Base-by-base conservation (phyloP, 768 basidiomycete species). In the Mycena pura region DNA sequence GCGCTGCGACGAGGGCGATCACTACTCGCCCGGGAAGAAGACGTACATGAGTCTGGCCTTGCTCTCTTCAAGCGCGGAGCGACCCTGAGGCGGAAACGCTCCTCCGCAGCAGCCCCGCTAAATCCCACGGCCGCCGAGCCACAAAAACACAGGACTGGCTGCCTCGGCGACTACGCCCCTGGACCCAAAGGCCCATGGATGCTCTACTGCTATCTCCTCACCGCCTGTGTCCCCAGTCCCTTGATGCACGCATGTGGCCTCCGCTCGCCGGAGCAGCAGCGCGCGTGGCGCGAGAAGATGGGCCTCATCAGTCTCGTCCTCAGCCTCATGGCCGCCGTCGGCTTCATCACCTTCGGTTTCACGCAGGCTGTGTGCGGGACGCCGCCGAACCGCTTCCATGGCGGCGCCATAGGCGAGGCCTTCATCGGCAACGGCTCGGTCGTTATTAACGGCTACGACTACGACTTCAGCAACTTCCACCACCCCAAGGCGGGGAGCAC, bases 241-340 rank as follows among this genome's bases (percentile, higher is more conserved):
- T 62, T 98, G 21, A 82, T 97, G 60, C 82, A 78, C 50, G 78
- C 86, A 28, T 95, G 92, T 68, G 95, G 96, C 54, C 90, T 97
- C 65, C 84, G 85, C 54, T 96, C 90, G 27, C 91, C 93, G 0
- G 97, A 99, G 65, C 91, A 91, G 66, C 95, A 97, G 73, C 87
- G 95, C 47, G 97, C 97, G 40, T 99, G 96, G 96, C 84, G 97
- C 64, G 97, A 99, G 78, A 99, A 99, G 80, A 94, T 98, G 76
- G 97, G 96, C 8, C 84, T 99, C 24, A 80, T 99, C 47, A 79
- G 82, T 65, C 82, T 98, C 74, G 93, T 96, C 70, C 72, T 84
- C 15, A 5, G 75, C n/a, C 84, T 95, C 63, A 97, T 99, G 96
- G 91, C 92, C 17, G 86, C 80, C 52, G 97, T 99, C 69, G 97